Percentiles rank a stretch among this genome's conserved stretches.
phyloP scores from a whole-genome alignment of 164 flowering plant genomes.

The Nelumbo lutea region DNA sequence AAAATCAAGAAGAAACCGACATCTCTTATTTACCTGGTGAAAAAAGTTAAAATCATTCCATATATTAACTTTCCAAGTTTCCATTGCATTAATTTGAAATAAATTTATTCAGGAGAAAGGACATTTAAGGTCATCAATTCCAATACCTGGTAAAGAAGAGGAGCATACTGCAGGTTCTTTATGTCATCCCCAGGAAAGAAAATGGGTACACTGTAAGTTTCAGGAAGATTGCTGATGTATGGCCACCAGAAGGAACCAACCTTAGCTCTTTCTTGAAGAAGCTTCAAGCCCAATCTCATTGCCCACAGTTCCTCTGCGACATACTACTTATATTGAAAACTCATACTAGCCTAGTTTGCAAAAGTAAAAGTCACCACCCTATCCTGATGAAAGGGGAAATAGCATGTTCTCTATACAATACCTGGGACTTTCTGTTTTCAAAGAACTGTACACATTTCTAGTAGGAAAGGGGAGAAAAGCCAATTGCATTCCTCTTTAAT shows the following conservation, averaged over 20 bases:
- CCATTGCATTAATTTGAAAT: not conserved
- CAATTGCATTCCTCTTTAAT: not conserved
- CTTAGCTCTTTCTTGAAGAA: conserved; percentile 83
- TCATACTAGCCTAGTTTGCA: conserved; percentile 47
- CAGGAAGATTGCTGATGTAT: conserved; percentile 95
- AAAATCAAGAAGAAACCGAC: conserved; percentile 89
- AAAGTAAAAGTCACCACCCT: conserved; percentile 37
- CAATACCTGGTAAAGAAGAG: conserved; percentile 83
- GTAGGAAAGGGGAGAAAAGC: not conserved
- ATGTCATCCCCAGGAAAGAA: conserved; percentile 91
- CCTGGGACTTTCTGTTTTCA: not conserved
- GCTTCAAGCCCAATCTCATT: conserved; percentile 84
- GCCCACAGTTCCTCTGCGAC: conserved; percentile 99
- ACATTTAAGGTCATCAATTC: conserved; percentile 1
- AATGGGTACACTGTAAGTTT: conserved; percentile 77
- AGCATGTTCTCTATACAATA: not conserved
- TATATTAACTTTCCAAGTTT: not conserved
- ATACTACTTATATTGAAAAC: conserved; percentile 62
- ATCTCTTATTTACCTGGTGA: conserved; percentile 83
- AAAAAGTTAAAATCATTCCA: not conserved
- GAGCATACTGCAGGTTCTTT: conserved; percentile 90
- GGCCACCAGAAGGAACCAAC: conserved; percentile 97
- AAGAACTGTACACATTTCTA: not conserved
- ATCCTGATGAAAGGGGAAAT: conserved; percentile 12
- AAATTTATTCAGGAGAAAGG: not conserved